Base-by-base conservation (phyloP, 176 grass and related monocot species). In the Rhipidocladum racemiflorum region DNA sequence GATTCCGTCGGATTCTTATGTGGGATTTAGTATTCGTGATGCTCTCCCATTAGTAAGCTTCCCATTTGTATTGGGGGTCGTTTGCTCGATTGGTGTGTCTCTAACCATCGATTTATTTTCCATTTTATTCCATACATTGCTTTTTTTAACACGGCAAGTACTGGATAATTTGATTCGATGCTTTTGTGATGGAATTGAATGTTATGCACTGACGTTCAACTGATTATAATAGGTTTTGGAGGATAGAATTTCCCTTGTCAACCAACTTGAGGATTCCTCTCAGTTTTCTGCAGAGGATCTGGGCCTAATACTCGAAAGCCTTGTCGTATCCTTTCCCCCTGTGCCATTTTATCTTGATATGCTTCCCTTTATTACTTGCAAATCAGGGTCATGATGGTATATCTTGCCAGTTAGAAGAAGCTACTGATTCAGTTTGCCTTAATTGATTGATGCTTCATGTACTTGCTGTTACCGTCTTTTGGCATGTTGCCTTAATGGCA, bases 181-280 rank as follows among this genome's bases (percentile, higher is more conserved):
- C 27, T 55, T 15, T 43, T 66, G 21, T 6, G 6, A n/a, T 57
- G 1, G 9, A 77, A 54, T 78, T n/a, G 61, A 63, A 51, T 88
- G 69, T 0, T 61, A 4, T 3, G 24, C 14, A 43, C 48, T 88
- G 14, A 77, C 10, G 16, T 24, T 53, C 32, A 38, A 63, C 6
- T 43, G 23, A 54, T 85, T 76, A 12, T 72, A 62, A 70, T 84
- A 98, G 95, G 92, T 84, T 78, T 71, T 98, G 82, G 87, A 94
- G 76, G 54, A 85, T 49, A 91, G 64, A 88, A 84, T 86, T 39
- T 70, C 79, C 18, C 82, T 98, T 61, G 71, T 95, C 89, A 90
- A 69, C 53, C 86, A 86, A 83, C 88, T 98, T 25, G 88, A 88
- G 85, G 83, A 82, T 68, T 79, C 88, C 13, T 79, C 77, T 40